Percentiles rank a stretch among this genome's conserved stretches.
Evolutionary conservation across 805 yeast genomes (phyloP).

Genomic region (Priceomyces medius): DNA sequence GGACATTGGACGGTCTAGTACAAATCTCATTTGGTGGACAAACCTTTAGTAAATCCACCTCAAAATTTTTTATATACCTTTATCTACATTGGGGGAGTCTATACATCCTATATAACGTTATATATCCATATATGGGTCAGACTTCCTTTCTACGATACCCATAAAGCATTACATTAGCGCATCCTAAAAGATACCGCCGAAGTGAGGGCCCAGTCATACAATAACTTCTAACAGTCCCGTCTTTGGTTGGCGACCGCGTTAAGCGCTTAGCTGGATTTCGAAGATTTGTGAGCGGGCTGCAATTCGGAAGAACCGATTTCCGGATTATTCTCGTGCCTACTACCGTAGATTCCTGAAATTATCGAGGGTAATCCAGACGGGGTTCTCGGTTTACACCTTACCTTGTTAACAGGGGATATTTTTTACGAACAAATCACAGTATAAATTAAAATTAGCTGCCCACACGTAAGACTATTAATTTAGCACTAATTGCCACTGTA

Average conservation of each 20-base stretch:
- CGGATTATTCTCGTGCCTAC: neutral
- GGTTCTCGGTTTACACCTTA: no score
- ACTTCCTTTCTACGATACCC: neutral
- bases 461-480: no score
- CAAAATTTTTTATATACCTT: neutral
- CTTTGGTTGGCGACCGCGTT: constrained; percentile 3
- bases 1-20: constrained; percentile 8
- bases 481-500: no score
- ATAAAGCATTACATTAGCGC: neutral
- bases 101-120: neutral
- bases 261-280: constrained; percentile 3
- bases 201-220: neutral
- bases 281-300: neutral
- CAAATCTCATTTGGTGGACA: constrained; percentile 9
- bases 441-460: no score
- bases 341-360: no score
- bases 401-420: no score
- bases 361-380: no score
- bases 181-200: neutral
- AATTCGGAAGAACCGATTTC: neutral
- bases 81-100: neutral
- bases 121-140: neutral
- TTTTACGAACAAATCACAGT: no score
- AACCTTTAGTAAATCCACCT: constrained; percentile 2
- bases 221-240: neutral